A percentile compares a stretch with the other conserved stretches of the same genome.
These are phyloP conservation scores for Thelephora ganbajun DNA, from an alignment of 768 basidiomycete genomes.

Conservation along the genomic window DNA sequence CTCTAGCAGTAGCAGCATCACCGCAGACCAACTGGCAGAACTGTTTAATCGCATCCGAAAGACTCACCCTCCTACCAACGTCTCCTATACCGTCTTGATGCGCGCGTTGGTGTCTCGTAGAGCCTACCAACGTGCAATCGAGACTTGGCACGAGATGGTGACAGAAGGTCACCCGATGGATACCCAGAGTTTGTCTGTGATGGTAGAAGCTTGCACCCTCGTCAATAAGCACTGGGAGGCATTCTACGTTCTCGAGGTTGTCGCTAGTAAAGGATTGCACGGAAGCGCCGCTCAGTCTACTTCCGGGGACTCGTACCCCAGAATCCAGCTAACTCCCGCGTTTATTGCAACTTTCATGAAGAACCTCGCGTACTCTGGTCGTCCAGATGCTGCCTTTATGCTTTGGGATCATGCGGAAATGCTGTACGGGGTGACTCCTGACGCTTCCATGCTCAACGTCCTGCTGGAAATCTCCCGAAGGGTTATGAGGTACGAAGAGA, in stretches of 20 bases:
- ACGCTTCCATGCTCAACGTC: slow-evolving; percentile 40
- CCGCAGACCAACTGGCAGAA: background rate
- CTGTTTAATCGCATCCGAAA: background rate
- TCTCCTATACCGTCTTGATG: background rate
- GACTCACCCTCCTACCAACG: background rate
- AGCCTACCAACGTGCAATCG: background rate
- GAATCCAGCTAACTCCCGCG: background rate
- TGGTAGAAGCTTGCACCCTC: background rate
- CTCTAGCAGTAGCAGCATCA: background rate
- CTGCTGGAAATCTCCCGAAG: slow-evolving; percentile 47
- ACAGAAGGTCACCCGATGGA: background rate
- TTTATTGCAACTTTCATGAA: slow-evolving; percentile 26
- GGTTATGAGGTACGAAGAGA: slow-evolving; percentile 35
- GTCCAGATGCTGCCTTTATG: slow-evolving; percentile 50
- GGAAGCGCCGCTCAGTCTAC: background rate
- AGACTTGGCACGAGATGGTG: background rate
- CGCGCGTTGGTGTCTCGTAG: background rate
- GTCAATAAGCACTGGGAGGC: background rate
- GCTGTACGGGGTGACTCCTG: slow-evolving; percentile 44
- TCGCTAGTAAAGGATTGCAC: slow-evolving; percentile 2
- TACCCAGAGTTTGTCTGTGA: background rate
- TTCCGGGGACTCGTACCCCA: background rate
- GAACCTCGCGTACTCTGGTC: slow-evolving; percentile 31
- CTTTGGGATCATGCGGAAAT: slow-evolving; percentile 54
- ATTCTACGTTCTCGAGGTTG: slow-evolving; percentile 2